Evolutionary conservation across 192 early-diverging fungal genomes (phyloP).

Genomic region (Nowakowskiella sp.): DNA sequence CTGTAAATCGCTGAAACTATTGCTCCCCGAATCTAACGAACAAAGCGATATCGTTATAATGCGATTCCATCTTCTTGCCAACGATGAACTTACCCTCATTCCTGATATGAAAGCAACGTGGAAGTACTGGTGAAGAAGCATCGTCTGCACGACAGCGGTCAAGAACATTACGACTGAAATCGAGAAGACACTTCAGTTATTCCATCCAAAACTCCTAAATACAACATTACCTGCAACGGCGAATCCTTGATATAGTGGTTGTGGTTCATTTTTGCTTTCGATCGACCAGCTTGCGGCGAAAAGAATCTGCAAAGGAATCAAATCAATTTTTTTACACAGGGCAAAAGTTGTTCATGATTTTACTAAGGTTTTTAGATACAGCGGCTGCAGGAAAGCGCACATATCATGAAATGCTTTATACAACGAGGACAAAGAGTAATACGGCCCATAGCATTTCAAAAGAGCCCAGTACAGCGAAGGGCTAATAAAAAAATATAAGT

Average conservation of each 20-base stretch:
- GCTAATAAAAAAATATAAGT: conserved; percentile 13
- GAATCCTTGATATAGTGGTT: conserved; percentile 67
- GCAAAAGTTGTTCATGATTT: conserved; percentile 16
- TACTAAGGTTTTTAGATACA: conserved; percentile 59
- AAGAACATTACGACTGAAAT: conserved; percentile 58
- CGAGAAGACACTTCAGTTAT: too few relatives aligned
- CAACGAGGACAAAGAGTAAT: conserved; percentile 63
- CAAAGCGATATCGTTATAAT: too few relatives aligned
- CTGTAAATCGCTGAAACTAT: conserved; percentile 28
- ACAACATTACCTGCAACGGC: conserved; percentile 54
- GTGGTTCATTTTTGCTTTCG: conserved; percentile 22
- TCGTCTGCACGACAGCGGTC: conserved; percentile 64
- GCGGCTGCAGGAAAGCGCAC: conserved; percentile 69
- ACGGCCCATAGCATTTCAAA: conserved; percentile 49
- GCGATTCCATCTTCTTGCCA: too few relatives aligned
- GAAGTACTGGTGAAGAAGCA: conserved; percentile 83
- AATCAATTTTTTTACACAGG: neutral
- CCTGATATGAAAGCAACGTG: conserved; percentile 70
- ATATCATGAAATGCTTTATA: conserved; percentile 74
- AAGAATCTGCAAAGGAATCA: conserved; percentile 14
- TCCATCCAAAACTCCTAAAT: too few relatives aligned
- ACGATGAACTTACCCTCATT: conserved; percentile 49
- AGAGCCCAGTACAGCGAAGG: conserved; percentile 69
- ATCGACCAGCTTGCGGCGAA: conserved; percentile 31
- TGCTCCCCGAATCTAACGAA: too few relatives aligned